Base-by-base conservation (phyloP, 352 stramenopile species). In the Globisporangium camurandrum region DNA sequence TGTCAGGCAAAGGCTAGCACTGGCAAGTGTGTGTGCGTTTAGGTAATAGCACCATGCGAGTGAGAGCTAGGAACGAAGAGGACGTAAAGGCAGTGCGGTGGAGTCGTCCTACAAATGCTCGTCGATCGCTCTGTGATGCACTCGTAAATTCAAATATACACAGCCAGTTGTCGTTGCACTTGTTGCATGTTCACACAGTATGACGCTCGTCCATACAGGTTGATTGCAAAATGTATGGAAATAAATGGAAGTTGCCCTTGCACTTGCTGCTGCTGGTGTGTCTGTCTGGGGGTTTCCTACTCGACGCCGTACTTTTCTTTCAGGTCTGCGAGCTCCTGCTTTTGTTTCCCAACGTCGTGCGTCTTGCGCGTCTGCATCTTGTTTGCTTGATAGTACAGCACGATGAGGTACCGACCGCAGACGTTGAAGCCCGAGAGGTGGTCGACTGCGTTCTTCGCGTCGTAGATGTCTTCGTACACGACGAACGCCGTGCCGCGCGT, bases 401-500 rank as follows among this genome's bases (percentile, higher is more conserved):
- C 95, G 45, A 99, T 97, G 36, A 99, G 74, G 66, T 99, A 99
- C 36, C 96, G 76, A 19, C 96, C 97, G 53, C 95, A 97, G 11
- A 99, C 97, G 69, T 99, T 99, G 67, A 99, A 99, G 42, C 97
- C 97, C 40, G 87, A 97, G 20, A 99, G 69, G 66, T 99, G 95
- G 73, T 99, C 96, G 14, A 99, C 93, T 9, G 97, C 97, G 56
- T 96, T 93, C 76, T 99, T 99, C 47, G 97, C 97, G 71, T 99
- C 97, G 71, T 98, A 99, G 68, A 99, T 99, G 71, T 99, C 96
- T 59, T 99, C 93, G 67, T 98, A 98, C 31, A 98, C 89, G 20
- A 99, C 96, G 71, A 99, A 99, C 0, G 97, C 97, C 34, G 96
- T 99, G 38, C 97, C 96, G 30, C 88, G 71, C 23, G 97, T 99